These are phyloP conservation scores for Monosporascus sp. DNA, from an alignment of 2,329 filamentous ascomycete genomes.

Conservation along the genomic window DNA sequence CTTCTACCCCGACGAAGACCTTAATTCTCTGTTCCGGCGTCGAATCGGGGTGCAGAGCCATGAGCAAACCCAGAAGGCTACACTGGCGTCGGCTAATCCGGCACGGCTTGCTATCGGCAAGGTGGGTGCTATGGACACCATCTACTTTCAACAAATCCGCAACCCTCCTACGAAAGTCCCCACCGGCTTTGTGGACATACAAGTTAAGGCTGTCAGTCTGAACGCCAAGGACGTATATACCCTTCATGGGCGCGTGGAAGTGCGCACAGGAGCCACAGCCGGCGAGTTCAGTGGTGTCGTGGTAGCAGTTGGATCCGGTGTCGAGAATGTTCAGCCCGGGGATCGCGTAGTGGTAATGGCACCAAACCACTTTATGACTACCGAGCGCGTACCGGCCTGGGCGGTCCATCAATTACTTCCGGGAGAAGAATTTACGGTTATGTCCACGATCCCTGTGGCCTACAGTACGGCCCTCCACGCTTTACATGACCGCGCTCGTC, in stretches of 20 bases:
- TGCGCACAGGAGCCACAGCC: constrained; percentile 8
- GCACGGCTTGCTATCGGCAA: constrained; percentile 10
- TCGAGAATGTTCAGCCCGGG: constrained; percentile 3
- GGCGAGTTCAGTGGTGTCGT: constrained; percentile 26
- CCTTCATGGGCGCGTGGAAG: constrained; percentile 23
- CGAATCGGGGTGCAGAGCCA: neutral
- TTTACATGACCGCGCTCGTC: constrained; percentile 19
- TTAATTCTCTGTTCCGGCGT: constrained; percentile 17
- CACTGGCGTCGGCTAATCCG: neutral
- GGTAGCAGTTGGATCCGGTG: constrained; percentile 10
- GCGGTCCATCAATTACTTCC: constrained; percentile 15
- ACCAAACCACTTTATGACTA: constrained; percentile 9
- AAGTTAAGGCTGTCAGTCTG: constrained; percentile 12
- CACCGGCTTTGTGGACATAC: constrained; percentile 5
- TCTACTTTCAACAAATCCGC: constrained; percentile 16
- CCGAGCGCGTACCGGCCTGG: constrained; percentile 19
- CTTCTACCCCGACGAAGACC: constrained; percentile 11
- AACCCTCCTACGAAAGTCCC: neutral
- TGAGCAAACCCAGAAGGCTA: neutral
- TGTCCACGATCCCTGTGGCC: constrained; percentile 15
- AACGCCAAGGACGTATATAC: constrained; percentile 24
- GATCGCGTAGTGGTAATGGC: constrained; percentile 12
- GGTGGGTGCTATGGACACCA: constrained; percentile 9
- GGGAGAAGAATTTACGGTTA: constrained; percentile 10
- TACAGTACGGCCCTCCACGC: constrained; percentile 27